Conservation (phyloP, 805 yeast species). For the Tetrapisispora taiwanensis region DNA sequence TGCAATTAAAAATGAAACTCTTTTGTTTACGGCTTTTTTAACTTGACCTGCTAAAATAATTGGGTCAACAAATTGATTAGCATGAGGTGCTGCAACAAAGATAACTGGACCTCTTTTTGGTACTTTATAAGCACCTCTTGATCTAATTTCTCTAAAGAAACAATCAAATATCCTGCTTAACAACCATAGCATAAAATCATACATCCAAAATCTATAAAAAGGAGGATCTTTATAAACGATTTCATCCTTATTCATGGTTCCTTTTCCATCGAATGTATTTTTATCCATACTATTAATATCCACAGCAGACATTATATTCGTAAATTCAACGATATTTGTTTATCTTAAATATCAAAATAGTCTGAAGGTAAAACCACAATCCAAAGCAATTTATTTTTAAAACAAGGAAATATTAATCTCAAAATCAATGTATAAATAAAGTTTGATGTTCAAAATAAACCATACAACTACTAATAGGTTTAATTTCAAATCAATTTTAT, state of each 20-base stretch:
- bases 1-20: conserved; percentile 78
- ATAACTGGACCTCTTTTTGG: conserved; percentile 74
- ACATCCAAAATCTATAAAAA: conserved; percentile 31
- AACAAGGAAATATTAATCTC: too few relatives aligned
- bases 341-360: too few relatives aligned
- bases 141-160: conserved; percentile 81
- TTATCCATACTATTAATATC: neutral
- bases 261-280: neutral
- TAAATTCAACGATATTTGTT: too few relatives aligned
- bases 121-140: conserved; percentile 73
- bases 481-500: too few relatives aligned
- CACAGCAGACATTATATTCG: neutral
- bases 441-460: too few relatives aligned
- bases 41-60: conserved; percentile 78
- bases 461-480: too few relatives aligned
- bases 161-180: conserved; percentile 43
- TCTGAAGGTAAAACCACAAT: too few relatives aligned
- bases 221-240: conserved; percentile 33
- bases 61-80: conserved; percentile 80
- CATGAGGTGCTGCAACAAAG: conserved; percentile 95
- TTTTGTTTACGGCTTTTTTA: conserved; percentile 50
- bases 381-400: too few relatives aligned
- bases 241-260: neutral
- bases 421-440: too few relatives aligned
- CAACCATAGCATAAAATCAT: conserved; percentile 44